Evolutionary conservation across 2,329 filamentous ascomycete species (phyloP), one percentile per base, ranked within the genome.

Genomic region (Alternaria infectoria): DNA sequence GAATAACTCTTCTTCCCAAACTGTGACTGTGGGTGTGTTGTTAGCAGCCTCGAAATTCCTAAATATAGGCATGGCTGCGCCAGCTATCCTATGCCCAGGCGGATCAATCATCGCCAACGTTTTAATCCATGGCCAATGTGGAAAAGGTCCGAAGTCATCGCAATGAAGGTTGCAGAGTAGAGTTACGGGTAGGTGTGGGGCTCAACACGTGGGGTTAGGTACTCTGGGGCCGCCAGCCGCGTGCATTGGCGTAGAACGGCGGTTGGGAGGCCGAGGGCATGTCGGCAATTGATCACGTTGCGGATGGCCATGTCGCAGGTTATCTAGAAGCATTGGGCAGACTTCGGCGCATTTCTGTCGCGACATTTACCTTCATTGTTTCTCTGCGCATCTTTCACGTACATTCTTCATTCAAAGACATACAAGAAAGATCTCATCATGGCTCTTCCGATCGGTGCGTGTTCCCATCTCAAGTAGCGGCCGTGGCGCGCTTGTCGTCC

Each of bases 211-310:
- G 59, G 64, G 61, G 66, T 57, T 44, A 17, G 36, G n/a, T 40
- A 25, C 54, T 50, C 12, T 54, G 47, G 28, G 60, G 67, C 13
- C 57, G 54, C 36, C 67, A 58, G 67, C 13, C 57, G 54, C 36
- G 69, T 56, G 67, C 57, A 32, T 44, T 49, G 55, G 61, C 40
- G 30, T 21, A 12, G 23, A 47, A 30, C 23, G 47, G 15, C 56
- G 46, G 55, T 23, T 52, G 15, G 32, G 61, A 61, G 61, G 52
- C 71, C 71, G 70, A 72, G 70, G 69, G 66, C 58, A 61, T 40
- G 67, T 69, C 71, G 71, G 71, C 66, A 74, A 74, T 71, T 67
- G 59, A 70, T 74, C 71, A 74, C 69, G 66, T 73, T 69, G 61
- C 57, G 26, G 57, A 43, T 52, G 62, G 51, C 55, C 64, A 52